These are phyloP conservation scores for Achaetomiella virescens DNA, from an alignment of 495 filamentous ascomycete species.

Conservation along the genomic window DNA sequence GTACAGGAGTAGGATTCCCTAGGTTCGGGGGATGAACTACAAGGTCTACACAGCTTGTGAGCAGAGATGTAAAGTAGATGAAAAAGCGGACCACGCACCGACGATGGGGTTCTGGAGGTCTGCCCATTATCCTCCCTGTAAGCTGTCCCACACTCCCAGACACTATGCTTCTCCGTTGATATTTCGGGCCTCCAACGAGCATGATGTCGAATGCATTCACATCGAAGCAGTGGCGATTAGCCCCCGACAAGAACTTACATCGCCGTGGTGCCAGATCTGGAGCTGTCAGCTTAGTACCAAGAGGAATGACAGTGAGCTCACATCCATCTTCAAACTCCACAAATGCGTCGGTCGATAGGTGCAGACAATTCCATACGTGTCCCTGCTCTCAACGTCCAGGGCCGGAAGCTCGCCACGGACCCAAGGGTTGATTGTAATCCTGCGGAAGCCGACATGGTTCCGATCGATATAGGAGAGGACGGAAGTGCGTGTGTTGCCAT, in stretches of 20 bases:
- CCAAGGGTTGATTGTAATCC: conserved; percentile 29
- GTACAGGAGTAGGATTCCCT: conserved; percentile 20
- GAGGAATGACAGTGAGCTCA: neutral
- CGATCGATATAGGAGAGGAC: conserved; percentile 36
- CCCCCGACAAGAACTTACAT: conserved; percentile 32
- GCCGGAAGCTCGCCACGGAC: conserved; percentile 17
- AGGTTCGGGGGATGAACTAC: conserved; percentile 38
- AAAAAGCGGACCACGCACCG: conserved; percentile 20
- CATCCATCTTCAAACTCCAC: conserved; percentile 42
- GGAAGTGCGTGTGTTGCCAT: conserved; percentile 23
- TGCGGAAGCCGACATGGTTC: conserved; percentile 43
- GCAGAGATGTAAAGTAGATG: neutral
- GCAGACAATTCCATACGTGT: conserved; percentile 36
- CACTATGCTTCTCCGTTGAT: conserved; percentile 21
- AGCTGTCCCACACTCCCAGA: conserved; percentile 32
- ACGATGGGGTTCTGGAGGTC: conserved; percentile 37
- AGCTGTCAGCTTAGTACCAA: conserved; percentile 9
- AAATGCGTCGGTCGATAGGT: conserved; percentile 39
- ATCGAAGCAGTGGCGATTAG: conserved; percentile 35
- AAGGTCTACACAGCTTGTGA: conserved; percentile 27
- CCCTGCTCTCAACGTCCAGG: conserved; percentile 24
- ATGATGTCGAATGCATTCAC: conserved; percentile 35
- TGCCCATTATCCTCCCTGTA: conserved; percentile 21
- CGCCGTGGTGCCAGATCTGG: conserved; percentile 33
- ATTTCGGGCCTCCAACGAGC: conserved; percentile 16